These are phyloP conservation scores for Lasiodiplodia hormozganensis DNA, from an alignment of 2,329 filamentous ascomycete genomes.

Conservation along the genomic window DNA sequence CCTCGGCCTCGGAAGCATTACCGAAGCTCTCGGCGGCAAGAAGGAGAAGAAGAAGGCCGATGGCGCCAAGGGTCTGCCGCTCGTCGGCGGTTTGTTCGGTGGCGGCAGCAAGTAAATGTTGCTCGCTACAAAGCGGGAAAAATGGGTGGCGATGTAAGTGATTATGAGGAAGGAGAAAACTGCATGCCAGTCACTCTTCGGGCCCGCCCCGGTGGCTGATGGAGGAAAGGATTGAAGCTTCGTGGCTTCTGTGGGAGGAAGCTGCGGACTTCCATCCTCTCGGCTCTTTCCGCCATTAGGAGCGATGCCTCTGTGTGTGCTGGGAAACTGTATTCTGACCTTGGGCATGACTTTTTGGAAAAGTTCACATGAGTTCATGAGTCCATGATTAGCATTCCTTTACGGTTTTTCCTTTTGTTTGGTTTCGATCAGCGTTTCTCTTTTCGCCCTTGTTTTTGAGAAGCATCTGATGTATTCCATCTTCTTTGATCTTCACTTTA, in stretches of 20 bases:
- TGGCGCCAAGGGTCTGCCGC: slow-evolving; percentile 49
- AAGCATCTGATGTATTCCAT: neutral
- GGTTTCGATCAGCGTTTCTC: neutral
- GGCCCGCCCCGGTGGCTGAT: neutral
- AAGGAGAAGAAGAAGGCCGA: slow-evolving; percentile 56
- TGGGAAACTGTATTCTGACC: slow-evolving; percentile 1
- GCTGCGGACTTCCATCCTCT: neutral
- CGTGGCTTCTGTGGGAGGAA: slow-evolving; percentile 27
- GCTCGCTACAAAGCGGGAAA: neutral
- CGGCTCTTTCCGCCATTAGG: neutral
- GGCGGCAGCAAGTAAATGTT: slow-evolving; percentile 51
- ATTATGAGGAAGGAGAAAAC: neutral
- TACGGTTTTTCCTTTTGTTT: neutral
- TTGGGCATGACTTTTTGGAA: neutral
- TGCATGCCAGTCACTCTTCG: neutral
- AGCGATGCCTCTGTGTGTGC: neutral
- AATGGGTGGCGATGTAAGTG: neutral
- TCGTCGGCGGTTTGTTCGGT: slow-evolving; percentile 58
- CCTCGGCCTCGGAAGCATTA: slow-evolving; percentile 67
- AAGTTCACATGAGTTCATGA: neutral
- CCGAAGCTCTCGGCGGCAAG: slow-evolving; percentile 58
- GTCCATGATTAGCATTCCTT: neutral
- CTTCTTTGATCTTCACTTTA: neutral
- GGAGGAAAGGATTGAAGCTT: neutral
- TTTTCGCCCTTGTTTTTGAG: neutral